Evolutionary conservation across 1,284 basidiomycete species (phyloP).

Genomic region (Ceratobasidium sp.): DNA sequence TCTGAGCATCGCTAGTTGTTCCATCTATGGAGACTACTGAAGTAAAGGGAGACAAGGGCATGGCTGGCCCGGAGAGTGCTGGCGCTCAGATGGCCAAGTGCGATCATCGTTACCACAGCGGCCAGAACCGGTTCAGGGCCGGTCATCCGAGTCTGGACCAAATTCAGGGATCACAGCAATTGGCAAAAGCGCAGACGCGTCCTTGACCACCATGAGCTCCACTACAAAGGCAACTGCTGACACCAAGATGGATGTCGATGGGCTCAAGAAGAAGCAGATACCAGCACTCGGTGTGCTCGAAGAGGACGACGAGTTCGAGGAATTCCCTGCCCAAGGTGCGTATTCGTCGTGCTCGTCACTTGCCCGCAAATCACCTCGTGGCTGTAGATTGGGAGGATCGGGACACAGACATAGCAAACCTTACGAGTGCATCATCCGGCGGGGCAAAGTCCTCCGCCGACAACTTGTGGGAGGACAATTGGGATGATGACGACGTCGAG

Average conservation of each 20-base stretch:
- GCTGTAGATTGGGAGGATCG: slow-evolving; percentile 82
- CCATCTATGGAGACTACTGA: slow-evolving; percentile 30
- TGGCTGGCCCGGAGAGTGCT: slow-evolving; percentile 8
- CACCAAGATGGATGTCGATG: slow-evolving; percentile 41
- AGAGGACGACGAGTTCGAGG: slow-evolving; percentile 85
- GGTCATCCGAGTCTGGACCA: slow-evolving; percentile 1
- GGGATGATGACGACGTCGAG: slow-evolving; percentile 99
- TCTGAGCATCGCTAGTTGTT: background rate
- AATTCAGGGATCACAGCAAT: slow-evolving; percentile 16
- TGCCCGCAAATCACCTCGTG: slow-evolving; percentile 22
- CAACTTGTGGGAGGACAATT: slow-evolving; percentile 98
- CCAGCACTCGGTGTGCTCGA: slow-evolving; percentile 73
- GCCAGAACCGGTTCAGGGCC: slow-evolving; percentile 29
- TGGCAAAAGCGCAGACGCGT: slow-evolving; percentile 30
- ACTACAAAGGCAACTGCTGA: slow-evolving; percentile 36
- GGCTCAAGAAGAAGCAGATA: slow-evolving; percentile 47
- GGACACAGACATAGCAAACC: slow-evolving; percentile 76
- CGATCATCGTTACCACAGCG: slow-evolving; percentile 37
- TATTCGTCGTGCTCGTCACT: slow-evolving; percentile 29
- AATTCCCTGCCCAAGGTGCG: slow-evolving; percentile 73
- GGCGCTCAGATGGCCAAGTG: slow-evolving; percentile 11
- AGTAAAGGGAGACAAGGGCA: slow-evolving; percentile 28
- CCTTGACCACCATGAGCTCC: slow-evolving; percentile 30
- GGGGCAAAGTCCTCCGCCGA: slow-evolving; percentile 74
- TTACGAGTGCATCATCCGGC: slow-evolving; percentile 55